A percentile compares a stretch with the other conserved stretches of the same genome.
phyloP scores from a whole-genome alignment of 495 filamentous ascomycete genomes.

The Pyrenula massariospora region DNA sequence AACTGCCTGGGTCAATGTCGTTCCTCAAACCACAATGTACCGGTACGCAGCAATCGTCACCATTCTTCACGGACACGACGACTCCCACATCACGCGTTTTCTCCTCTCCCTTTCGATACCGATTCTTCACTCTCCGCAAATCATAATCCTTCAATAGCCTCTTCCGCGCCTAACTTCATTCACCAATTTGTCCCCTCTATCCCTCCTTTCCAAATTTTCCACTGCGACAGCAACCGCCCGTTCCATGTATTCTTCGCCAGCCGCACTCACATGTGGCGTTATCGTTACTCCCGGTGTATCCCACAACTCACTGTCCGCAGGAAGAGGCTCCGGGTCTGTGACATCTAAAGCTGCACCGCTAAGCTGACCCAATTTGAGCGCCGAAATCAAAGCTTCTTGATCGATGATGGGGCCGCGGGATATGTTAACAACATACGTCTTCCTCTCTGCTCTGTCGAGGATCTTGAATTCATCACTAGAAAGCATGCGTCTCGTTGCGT shows the following conservation, averaged over 20 bases:
- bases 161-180: conserved; percentile 49
- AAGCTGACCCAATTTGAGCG: conserved; percentile 39
- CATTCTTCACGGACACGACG: no score
- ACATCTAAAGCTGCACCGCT: conserved; percentile 74
- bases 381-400: conserved; percentile 47
- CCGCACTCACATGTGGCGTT: conserved; percentile 62
- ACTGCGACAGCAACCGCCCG: conserved; percentile 43
- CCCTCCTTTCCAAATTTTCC: conserved; percentile 44
- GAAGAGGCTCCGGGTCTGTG: conserved; percentile 73
- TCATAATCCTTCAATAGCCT: conserved; percentile 51
- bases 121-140: no score
- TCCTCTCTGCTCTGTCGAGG: conserved; percentile 18
- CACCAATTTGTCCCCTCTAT: conserved; percentile 42
- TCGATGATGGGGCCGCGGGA: conserved; percentile 54
- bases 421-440: conserved; percentile 52
- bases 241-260: conserved; percentile 37
- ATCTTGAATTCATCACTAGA: conserved; percentile 48
- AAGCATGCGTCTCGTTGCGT: conserved; percentile 44
- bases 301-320: conserved; percentile 52
- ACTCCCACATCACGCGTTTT: no score
- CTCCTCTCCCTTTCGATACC: no score
- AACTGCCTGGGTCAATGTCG: no score
- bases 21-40: no score
- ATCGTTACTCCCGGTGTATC: conserved; percentile 50
- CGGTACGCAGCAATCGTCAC: no score